Evolutionary conservation across 352 stramenopile genomes (phyloP), one percentile per base, ranked within the genome.

Genomic region (Phytophthora pseudosyringae): DNA sequence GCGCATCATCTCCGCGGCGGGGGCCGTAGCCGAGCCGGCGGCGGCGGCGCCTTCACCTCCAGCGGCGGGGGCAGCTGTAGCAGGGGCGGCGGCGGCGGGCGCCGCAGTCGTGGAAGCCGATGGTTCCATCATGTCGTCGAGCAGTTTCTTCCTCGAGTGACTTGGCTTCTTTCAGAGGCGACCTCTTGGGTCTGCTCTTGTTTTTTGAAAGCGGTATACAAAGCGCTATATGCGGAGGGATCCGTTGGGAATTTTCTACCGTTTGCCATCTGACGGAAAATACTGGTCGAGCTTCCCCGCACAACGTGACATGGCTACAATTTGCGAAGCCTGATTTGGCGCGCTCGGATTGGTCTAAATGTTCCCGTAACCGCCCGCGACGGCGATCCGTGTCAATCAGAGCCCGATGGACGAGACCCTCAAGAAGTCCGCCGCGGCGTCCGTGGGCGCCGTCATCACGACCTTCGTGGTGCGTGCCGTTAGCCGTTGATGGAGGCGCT

Each of bases 351-450:
- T 71, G 63, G 63, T 11, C 9, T 25, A 57, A 64, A 69, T 55
- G 48, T 43, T 21, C 38, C 5, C 15, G 39, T 49, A 61, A 67
- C 47, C 15, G 49, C 18, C 25, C 3, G 10, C 18, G 35, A 8
- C 35, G 38, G 21, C 21, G 21, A 21, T 21, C n/a, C 11, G 13
- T 59, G 46, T 46, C 33, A 56, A 63, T 36, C 58, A 49, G 44
- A 33, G 40, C 12, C 0, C 16, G 29, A 88, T 91, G 74, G 86
- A 94, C 43, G 83, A 91, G 64, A 83, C 68, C 54, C 21, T 82
- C 41, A 85, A 88, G 77, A 94, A 91, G 67, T 78, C 80, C 9
- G 43, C 59, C 13, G 77, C 83, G 11, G 86, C 86, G 51, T 90
- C 83, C 28, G 36, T 91, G 32, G 82, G 86, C 52, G 81, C 82